Conservation (phyloP, 139 green algal species). For the Coccomyxa sp. region DNA sequence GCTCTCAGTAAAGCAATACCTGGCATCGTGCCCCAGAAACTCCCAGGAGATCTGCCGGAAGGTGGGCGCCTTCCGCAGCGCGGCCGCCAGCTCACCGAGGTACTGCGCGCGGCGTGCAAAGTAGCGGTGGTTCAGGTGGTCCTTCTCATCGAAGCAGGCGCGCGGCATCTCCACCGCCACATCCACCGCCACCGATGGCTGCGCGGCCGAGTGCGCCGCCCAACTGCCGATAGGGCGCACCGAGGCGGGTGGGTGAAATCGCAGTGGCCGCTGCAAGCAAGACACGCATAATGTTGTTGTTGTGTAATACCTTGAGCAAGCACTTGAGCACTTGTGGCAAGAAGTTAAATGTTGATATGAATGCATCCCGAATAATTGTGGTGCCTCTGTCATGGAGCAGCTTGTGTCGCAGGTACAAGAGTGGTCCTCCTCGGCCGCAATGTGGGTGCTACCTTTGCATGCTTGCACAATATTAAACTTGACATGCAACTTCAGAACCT, state of each 20-base stretch:
- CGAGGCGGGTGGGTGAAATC: slow-evolving; percentile 29
- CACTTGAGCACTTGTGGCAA: background rate
- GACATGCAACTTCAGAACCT: too few relatives aligned
- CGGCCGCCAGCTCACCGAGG: slow-evolving; percentile 36
- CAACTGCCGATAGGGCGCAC: slow-evolving; percentile 42
- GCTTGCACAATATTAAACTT: too few relatives aligned
- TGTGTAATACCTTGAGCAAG: background rate
- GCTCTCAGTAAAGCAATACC: background rate
- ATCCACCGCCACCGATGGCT: slow-evolving; percentile 32
- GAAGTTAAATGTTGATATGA: background rate
- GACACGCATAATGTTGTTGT: background rate
- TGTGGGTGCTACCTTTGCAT: too few relatives aligned
- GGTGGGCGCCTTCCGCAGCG: slow-evolving; percentile 24
- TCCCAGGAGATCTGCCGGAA: slow-evolving; percentile 30
- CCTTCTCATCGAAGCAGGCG: slow-evolving; percentile 62
- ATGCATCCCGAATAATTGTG: background rate
- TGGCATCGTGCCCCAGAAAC: slow-evolving; percentile 35
- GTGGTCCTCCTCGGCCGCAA: background rate
- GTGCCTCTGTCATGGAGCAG: background rate
- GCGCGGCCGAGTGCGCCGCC: slow-evolving; percentile 5
- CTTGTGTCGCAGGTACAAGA: background rate
- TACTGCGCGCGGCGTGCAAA: slow-evolving; percentile 61
- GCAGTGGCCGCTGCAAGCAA: slow-evolving; percentile 11
- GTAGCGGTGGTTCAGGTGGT: slow-evolving; percentile 72
- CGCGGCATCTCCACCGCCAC: slow-evolving; percentile 62